Evolutionary conservation across 306 rosid species (phyloP).

Genomic region (Cucurbita moschata): DNA sequence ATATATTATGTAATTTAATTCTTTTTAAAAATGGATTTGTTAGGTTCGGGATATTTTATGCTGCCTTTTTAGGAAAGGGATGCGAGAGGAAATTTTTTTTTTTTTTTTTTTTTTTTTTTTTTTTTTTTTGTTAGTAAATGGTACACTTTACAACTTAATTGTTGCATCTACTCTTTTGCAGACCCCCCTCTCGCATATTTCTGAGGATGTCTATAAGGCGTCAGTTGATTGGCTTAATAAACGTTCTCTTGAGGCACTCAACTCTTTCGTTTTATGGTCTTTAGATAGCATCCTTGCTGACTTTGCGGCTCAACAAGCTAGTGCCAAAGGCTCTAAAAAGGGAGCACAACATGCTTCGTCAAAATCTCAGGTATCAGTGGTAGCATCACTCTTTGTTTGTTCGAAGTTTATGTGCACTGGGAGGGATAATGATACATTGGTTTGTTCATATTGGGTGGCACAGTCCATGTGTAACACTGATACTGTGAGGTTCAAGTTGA

Average conservation of each 20-base stretch:
- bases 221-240: constrained; percentile 64
- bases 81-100: no score
- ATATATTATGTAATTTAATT: no score
- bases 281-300: constrained; percentile 61
- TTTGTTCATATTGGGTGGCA: background rate
- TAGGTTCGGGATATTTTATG: no score
- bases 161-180: constrained; percentile 15
- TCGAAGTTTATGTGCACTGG: background rate
- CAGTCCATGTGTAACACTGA: background rate
- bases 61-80: no score
- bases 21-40: no score
- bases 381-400: background rate
- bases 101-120: background rate
- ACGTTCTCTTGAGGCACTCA: constrained; percentile 47
- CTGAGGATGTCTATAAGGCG: constrained; percentile 63
- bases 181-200: constrained; percentile 61
- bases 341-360: constrained; percentile 45
- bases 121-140: background rate
- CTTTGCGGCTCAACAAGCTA: constrained; percentile 44
- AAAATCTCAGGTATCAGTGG: constrained; percentile 59
- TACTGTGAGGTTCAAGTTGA: background rate
- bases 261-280: constrained; percentile 49
- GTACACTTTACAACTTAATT: background rate
- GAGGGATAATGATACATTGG: background rate
- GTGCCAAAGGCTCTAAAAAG: constrained; percentile 61